A percentile compares a stretch with the other conserved stretches of the same genome.
phyloP scores from a whole-genome alignment of 768 basidiomycete genomes.

The Pleurotus tuber-regium region DNA sequence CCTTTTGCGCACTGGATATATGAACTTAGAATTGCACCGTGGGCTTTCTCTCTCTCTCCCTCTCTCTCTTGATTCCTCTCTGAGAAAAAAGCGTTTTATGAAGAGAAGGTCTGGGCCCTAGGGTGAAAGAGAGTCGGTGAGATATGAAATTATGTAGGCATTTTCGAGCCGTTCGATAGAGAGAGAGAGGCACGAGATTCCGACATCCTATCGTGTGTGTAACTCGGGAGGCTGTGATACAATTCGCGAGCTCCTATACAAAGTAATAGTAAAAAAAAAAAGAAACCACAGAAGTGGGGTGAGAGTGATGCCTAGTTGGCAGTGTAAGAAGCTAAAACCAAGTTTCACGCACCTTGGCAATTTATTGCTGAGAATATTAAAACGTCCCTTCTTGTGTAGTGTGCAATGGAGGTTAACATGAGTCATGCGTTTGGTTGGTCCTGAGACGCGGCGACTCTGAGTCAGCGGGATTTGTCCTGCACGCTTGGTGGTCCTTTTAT shows the following conservation, averaged over 20 bases:
- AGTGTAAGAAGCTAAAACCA: conserved; percentile 1
- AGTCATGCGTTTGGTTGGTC: too few relatives aligned
- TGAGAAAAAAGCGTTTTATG: too few relatives aligned
- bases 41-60: too few relatives aligned
- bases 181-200: conserved; percentile 6
- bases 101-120: background rate
- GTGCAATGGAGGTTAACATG: too few relatives aligned
- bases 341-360: background rate
- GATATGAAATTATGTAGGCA: background rate
- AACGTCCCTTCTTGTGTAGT: too few relatives aligned
- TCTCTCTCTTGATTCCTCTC: too few relatives aligned
- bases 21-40: conserved; percentile 5
- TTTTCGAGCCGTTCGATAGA: background rate
- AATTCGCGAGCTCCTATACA: background rate
- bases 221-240: background rate
- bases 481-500: too few relatives aligned
- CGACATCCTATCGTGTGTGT: background rate
- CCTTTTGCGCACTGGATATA: background rate
- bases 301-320: background rate
- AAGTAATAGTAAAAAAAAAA: too few relatives aligned
- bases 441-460: too few relatives aligned
- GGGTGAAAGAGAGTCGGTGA: background rate
- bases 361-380: too few relatives aligned
- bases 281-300: background rate
- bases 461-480: too few relatives aligned